Evolutionary conservation across 768 basidiomycete genomes (phyloP).

Genomic region (Hygrocybe coccinea): DNA sequence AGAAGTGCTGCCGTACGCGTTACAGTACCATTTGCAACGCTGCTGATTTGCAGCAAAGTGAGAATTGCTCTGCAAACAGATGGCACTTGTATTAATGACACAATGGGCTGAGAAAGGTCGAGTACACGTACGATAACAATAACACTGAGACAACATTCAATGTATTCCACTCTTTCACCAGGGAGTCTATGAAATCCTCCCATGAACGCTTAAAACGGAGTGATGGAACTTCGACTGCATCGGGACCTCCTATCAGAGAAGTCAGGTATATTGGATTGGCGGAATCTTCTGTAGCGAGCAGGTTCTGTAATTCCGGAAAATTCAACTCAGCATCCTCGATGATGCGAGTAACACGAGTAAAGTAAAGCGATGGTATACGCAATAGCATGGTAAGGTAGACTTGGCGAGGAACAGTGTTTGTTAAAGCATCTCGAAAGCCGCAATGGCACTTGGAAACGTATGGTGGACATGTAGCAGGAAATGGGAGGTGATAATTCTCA

Average conservation of each 20-base stretch:
- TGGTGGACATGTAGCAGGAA: no score
- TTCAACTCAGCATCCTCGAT: conserved; percentile 77
- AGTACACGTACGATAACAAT: conserved; percentile 37
- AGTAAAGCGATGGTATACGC: conserved; percentile 70
- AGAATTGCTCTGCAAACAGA: conserved; percentile 50
- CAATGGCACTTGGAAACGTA: no score
- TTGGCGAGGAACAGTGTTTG: conserved; percentile 39
- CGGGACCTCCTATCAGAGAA: conserved; percentile 50
- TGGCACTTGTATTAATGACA: not conserved
- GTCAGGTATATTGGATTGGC: conserved; percentile 38
- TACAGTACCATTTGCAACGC: conserved; percentile 55
- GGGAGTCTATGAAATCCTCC: conserved; percentile 66
- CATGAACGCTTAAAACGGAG: conserved; percentile 62
- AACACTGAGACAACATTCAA: conserved; percentile 70
- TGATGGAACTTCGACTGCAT: conserved; percentile 28
- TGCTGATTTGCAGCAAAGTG: conserved; percentile 56
- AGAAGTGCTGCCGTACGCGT: conserved; percentile 58
- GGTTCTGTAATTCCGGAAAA: conserved; percentile 59
- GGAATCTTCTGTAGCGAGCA: conserved; percentile 38
- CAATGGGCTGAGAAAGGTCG: not conserved
- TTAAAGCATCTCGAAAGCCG: conserved; percentile 8
- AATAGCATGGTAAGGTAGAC: conserved; percentile 50
- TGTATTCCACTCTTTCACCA: conserved; percentile 73
- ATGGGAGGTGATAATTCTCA: no score
- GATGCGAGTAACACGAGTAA: conserved; percentile 68